Evolutionary conservation across 202 grass and related monocot species (phyloP), one percentile per base, ranked within the genome.

Genomic region (Bolboschoenoplectus hybrid): DNA sequence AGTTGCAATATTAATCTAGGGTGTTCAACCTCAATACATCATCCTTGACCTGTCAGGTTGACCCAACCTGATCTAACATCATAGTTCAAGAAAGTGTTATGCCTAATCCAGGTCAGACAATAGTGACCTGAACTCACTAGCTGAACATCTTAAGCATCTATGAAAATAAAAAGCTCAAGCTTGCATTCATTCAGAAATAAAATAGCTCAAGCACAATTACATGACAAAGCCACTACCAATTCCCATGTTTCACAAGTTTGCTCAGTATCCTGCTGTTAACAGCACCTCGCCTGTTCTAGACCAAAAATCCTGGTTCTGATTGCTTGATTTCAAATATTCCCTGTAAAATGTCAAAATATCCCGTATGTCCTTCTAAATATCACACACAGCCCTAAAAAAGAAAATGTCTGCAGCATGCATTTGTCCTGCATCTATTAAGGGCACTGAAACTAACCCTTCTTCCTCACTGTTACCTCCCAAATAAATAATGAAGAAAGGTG

Each of bases 141-240:
- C 4, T 1, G 45, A 7, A 74, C n/a, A 32, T 52, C 10, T 50
- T 6, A 52, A 75, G 11, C 35, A 51, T 35, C 52, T 34, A 74
- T 50, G 2, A 6, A 34, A 52, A 75, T 52, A 35, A 32, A 75
- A 50, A 75, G 46, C 9, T 57, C 14, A 9, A 79, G 75, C 51
- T 58, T 36, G 0, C 36, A 41, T 79, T n/a, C 51, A 58, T 41
- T 57, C 51, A 79, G 52, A 79, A 79, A 79, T 58, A 41, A 51
- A 74, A 20, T 40, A 58, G 51, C 50, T 79, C 13, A 79, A 57
- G 35, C 14, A 79, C 19, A 55, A 77, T 4, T 35, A 45, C 71
- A 49, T 5, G 4, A 3, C 17, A 74, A 74, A 74, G 17, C 69
- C 69, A 51, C 44, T 11, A 50, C 1, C 19, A 51, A 50, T 51